Base-by-base conservation (phyloP, 768 basidiomycete genomes). In the Lactarius akahatsu region DNA sequence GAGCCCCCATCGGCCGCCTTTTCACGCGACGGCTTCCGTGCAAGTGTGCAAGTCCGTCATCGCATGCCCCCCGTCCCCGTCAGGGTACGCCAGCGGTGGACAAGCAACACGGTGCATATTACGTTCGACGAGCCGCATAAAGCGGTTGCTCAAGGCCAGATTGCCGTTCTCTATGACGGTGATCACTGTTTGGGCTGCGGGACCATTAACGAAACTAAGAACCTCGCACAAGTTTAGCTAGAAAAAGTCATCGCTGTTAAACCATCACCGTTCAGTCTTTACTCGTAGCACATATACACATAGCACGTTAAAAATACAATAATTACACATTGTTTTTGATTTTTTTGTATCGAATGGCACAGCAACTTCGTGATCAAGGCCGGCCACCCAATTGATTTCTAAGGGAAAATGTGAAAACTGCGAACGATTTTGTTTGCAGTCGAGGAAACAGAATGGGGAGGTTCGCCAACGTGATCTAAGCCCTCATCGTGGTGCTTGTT, bases 131-230 rank as follows among this genome's bases (percentile, higher is more conserved):
- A 82, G 41, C 85, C 89, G 0, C 80, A 90, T 58, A 82, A 84
- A 50, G 89, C 86, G 7, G 86, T 94, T 18, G 82, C 92, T 0
- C 84, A 87, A 0, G 96, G 96, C 1, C 96, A 98, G 76, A 84
- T 91, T 34, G 88, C 87, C 7, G 87, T 84, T 0, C 69, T 96
- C 2, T 97, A 87, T 76, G 81, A 86, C 63, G 86, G 80, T 2
- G 82, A 86, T 55, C 89, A 89, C 87, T 95, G 93, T 75, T 79
- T 96, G 36, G 95, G 95, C 2, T 90, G 89, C 72, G 95, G 93
- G 38, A 76, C 82, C 7, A 94, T 97, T 58, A 68, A 73, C 47
- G 63, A 59, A 28, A 58, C 68, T 3, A 57, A 36, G 30, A 43
- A 3, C 34, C 32, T 45, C 41, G n/a, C 40, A 52, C 16, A 20